Percentiles rank a stretch among this genome's conserved stretches.
Conservation (phyloP, 495 filamentous ascomycete genomes). For the Penicillium diatomitis region DNA sequence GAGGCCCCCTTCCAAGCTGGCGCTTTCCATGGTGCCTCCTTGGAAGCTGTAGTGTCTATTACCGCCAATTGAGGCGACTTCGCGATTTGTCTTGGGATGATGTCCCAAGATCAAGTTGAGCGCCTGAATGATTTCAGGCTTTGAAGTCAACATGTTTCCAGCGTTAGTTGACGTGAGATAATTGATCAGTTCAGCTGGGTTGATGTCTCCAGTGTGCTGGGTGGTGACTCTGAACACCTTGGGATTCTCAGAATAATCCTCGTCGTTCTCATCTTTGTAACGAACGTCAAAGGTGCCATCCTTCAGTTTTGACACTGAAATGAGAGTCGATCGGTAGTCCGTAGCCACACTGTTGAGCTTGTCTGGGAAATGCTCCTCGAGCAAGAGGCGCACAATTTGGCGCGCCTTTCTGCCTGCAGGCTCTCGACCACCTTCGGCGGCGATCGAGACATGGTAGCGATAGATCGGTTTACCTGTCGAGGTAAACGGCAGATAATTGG, state of each 20-base stretch:
- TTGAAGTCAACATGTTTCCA: slow-evolving; percentile 27
- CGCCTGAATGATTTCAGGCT: slow-evolving; percentile 35
- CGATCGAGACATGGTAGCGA: slow-evolving; percentile 28
- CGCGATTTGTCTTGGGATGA: slow-evolving; percentile 24
- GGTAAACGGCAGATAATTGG: slow-evolving; percentile 55
- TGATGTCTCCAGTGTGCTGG: slow-evolving; percentile 32
- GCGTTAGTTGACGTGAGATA: slow-evolving; percentile 45
- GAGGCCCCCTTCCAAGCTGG: slow-evolving; percentile 30
- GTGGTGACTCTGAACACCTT: slow-evolving; percentile 39
- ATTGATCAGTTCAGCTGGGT: slow-evolving; percentile 39
- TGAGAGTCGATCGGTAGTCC: slow-evolving; percentile 47
- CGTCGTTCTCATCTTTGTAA: slow-evolving; percentile 30
- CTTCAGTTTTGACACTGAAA: slow-evolving; percentile 24
- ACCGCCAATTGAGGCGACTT: slow-evolving; percentile 24
- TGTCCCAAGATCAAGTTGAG: slow-evolving; percentile 46
- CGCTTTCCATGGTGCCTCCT: slow-evolving; percentile 16
- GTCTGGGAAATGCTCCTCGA: slow-evolving; percentile 30
- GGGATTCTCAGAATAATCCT: slow-evolving; percentile 28
- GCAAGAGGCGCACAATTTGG: slow-evolving; percentile 42
- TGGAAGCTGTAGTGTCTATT: slow-evolving; percentile 34
- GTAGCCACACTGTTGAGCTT: slow-evolving; percentile 36
- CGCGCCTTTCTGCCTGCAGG: slow-evolving; percentile 44
- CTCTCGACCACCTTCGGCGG: slow-evolving; percentile 14
- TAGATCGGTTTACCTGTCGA: slow-evolving; percentile 25
- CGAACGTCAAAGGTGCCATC: slow-evolving; percentile 24